Evolutionary conservation across 331 rosid genomes (phyloP).

Genomic region (Pyracantha coccinea): DNA sequence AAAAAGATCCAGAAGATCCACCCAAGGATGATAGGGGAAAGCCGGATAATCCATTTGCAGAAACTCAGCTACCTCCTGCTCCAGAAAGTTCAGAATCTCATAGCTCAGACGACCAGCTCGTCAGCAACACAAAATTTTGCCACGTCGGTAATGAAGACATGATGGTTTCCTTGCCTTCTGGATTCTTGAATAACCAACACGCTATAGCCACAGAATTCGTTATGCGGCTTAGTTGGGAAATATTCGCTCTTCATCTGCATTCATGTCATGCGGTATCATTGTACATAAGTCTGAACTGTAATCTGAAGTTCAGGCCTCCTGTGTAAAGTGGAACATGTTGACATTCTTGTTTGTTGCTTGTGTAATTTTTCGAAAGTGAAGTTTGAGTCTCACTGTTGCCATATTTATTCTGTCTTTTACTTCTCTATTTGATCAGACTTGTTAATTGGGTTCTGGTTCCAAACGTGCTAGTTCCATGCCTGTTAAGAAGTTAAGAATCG

Average conservation of each 20-base stretch:
- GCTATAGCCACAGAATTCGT: conserved; percentile 18
- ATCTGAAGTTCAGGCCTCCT: conserved; percentile 35
- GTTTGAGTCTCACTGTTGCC: background rate
- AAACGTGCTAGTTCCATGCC: too few species aligned
- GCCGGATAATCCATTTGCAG: conserved; percentile 37
- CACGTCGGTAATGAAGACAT: conserved; percentile 18
- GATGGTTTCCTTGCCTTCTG: conserved; percentile 19
- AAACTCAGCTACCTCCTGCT: conserved; percentile 40
- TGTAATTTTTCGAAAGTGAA: background rate
- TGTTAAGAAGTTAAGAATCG: too few species aligned
- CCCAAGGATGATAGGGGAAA: conserved; percentile 33
- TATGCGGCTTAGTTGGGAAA: conserved; percentile 28
- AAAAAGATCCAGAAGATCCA: conserved; percentile 44
- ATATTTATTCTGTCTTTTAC: background rate
- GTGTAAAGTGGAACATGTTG: conserved; percentile 27
- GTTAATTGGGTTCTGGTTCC: too few species aligned
- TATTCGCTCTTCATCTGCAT: conserved; percentile 24
- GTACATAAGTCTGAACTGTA: conserved; percentile 37
- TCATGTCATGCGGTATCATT: conserved; percentile 26
- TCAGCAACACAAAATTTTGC: conserved; percentile 28
- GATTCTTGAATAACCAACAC: conserved; percentile 10
- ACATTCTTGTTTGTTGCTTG: conserved; percentile 11
- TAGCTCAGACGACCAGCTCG: conserved; percentile 42
- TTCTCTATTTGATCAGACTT: background rate
- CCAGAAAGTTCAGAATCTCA: conserved; percentile 62